Conservation (phyloP, 257 asterid species). For the Anisodus acutangulus region DNA sequence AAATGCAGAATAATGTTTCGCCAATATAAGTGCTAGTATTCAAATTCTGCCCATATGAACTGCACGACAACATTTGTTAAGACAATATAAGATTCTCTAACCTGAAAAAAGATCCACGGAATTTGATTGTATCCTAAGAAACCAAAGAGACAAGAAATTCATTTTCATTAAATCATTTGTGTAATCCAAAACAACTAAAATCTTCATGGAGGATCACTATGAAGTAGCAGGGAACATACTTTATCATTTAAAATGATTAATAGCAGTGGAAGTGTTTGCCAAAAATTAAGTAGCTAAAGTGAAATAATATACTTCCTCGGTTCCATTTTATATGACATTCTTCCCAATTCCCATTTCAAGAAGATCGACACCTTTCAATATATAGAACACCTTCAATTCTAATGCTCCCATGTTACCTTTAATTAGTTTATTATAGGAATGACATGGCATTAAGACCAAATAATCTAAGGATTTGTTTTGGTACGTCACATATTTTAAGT, state of each 20-base stretch:
- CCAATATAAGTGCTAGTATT: constrained; percentile 87
- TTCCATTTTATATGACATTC: constrained; percentile 2
- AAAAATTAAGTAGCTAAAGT: constrained; percentile 18
- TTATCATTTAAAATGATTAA: not conserved
- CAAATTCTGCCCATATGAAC: constrained; percentile 93
- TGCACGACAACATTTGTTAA: constrained; percentile 42
- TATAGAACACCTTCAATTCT: not conserved
- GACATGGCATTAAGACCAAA: not conserved
- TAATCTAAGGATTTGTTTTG: not conserved
- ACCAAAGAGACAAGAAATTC: not conserved
- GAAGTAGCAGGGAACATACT: not conserved
- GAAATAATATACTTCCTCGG: constrained; percentile 1
- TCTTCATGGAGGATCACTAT: constrained; percentile 4
- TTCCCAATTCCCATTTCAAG: not conserved
- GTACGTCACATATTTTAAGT: not conserved
- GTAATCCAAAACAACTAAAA: not conserved
- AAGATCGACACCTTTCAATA: not conserved
- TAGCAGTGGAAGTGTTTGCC: not conserved
- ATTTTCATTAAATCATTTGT: not conserved
- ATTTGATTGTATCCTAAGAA: constrained; percentile 21
- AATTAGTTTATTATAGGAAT: not conserved
- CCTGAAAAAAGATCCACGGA: not conserved
- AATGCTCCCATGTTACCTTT: not conserved
- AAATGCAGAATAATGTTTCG: constrained; percentile 77
- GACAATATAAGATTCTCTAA: constrained; percentile 30